Evolutionary conservation across 495 filamentous ascomycete genomes (phyloP).

Genomic region (Penicillium paxilli): DNA sequence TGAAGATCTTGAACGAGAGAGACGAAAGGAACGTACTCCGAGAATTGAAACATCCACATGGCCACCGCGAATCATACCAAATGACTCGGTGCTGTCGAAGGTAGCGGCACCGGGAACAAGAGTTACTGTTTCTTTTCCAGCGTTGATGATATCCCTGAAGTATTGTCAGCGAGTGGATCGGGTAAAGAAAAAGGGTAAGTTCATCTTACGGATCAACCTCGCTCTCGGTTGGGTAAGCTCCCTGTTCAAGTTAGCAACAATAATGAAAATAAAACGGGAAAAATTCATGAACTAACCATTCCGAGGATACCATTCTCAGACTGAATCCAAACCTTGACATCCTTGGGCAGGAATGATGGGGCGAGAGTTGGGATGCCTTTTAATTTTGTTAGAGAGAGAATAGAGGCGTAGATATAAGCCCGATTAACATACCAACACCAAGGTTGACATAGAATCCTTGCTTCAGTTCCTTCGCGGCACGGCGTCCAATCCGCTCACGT

Average conservation of each 20-base stretch:
- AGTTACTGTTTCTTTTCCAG: conserved; percentile 92
- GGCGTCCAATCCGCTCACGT: conserved; percentile 75
- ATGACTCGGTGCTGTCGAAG: conserved; percentile 85
- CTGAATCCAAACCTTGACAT: conserved; percentile 82
- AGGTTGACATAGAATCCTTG: conserved; percentile 93
- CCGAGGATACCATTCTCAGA: conserved; percentile 91
- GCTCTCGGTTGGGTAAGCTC: conserved; percentile 77
- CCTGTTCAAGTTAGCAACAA: conserved; percentile 42
- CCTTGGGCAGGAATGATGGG: conserved; percentile 74
- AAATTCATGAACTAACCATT: conserved; percentile 55
- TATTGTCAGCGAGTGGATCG: not conserved
- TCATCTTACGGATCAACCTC: conserved; percentile 72
- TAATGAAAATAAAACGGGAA: no score
- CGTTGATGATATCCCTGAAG: conserved; percentile 78
- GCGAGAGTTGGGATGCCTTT: conserved; percentile 79
- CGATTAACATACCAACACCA: conserved; percentile 78
- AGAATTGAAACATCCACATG: conserved; percentile 88
- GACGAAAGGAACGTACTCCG: conserved; percentile 44
- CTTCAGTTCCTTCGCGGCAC: conserved; percentile 91
- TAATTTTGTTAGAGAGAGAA: not conserved
- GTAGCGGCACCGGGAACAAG: conserved; percentile 75
- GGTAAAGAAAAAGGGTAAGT: not conserved
- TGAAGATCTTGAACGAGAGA: not conserved
- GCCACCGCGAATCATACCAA: conserved; percentile 90
- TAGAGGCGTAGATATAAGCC: not conserved